Base-by-base conservation (phyloP, 139 green algal genomes). In the Micractinium conductrix region DNA sequence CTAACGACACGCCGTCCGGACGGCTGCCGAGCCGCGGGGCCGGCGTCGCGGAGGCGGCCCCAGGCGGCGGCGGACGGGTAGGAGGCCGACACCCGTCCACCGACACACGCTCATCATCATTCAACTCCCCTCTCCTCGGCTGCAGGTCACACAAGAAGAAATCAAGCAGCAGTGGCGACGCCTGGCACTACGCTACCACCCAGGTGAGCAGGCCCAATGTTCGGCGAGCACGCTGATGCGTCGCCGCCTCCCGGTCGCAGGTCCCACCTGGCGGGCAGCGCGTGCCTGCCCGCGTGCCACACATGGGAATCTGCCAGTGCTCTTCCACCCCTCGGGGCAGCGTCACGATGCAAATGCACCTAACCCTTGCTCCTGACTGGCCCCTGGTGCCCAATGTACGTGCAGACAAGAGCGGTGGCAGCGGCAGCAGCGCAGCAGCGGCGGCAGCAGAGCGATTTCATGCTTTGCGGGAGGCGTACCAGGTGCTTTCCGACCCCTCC, bases 141-240 rank as follows among this genome's bases (percentile, higher is more conserved):
- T 73, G 81, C 60, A 92, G 58, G 91, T 94, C 2, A 91, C 89
- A 0, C 78, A 74, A 0, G 89, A 95, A 10, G 93, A 98, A 44
- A 88, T 98, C 33, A 94, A 94, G 89, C 92, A 93, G 72, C 92
- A 94, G 30, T 95, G 94, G 60, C 87, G 94, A 44, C 95, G 95
- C 78, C 89, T 96, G 38, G 94, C 93, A 50, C 88, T 98, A n/a
- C n/a, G n/a, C n/a, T n/a, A n/a, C n/a, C n/a, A n/a, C n/a, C n/a
- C n/a, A n/a, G n/a, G n/a, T n/a, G n/a, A n/a, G n/a, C n/a, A n/a
- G n/a, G n/a, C n/a, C n/a, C n/a, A n/a, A n/a, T n/a, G n/a, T n/a
- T n/a, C n/a, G n/a, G n/a, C n/a, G n/a, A n/a, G n/a, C n/a, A n/a
- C n/a, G n/a, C n/a, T n/a, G n/a, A n/a, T n/a, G n/a, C n/a, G n/a